Base-by-base conservation (phyloP, 345 rosid species). In the Toxicodendron radicans region DNA sequence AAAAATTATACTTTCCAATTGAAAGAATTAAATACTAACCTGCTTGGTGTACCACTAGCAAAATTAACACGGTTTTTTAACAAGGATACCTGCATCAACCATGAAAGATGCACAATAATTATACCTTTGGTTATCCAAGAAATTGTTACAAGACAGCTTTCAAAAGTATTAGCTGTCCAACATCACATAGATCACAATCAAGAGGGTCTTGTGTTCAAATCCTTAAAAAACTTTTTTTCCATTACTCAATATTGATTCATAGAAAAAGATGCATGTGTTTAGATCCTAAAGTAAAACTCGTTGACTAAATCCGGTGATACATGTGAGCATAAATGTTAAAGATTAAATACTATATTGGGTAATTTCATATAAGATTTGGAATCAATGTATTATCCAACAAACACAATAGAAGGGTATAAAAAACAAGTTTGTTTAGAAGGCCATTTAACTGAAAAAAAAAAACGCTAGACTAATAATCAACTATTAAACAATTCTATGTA, bases 1-100 rank as follows among this genome's bases (percentile, higher is more conserved):
- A 61, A 61, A 7, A 61, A 61, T 61, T 33, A 32, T 16, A 21
- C 16, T 3, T 23, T 41, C 33, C 21, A 58, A 23, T 2, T 53
- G n/a, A 10, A 66, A 66, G 41, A 20, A 38, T 32, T 11, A 60
- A 66, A 53, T 35, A 74, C 79, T 71, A 60, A 93, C 98, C 98
- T 90, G 85, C 83, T 94, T 61, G 97, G 99, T 69, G 97, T 94
- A 63, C 98, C 98, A 6, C 98, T 82, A 1, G 89, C 97, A 75
- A 92, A 78, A 80, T 92, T 94, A 14, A 90, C 97, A 53, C 97
- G 92, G 52, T 79, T 83, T 85, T 89, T 88, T 73, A 94, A 79
- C 23, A 86, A 71, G 23, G 91, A 65, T 4, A 92, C 90, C 97
- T 92, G 89, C 79, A 86, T 16, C 57, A 20, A 76, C 62, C 67